Evolutionary conservation across 2,329 filamentous ascomycete genomes (phyloP), one percentile per base, ranked within the genome.

Genomic region (Epichloe scottii): DNA sequence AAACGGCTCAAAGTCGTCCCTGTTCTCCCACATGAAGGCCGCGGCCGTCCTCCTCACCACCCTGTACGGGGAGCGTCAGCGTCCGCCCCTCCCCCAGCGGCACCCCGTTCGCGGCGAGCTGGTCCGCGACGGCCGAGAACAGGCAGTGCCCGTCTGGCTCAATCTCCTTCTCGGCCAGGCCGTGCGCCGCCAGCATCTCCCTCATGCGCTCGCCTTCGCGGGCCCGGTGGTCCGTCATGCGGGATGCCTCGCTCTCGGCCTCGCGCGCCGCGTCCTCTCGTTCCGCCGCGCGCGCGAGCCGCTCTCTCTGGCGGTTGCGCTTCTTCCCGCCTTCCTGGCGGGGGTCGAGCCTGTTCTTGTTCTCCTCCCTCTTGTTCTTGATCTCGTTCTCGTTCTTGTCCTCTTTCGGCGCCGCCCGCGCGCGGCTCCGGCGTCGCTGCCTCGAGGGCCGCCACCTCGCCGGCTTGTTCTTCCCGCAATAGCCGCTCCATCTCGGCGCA

Each of bases 121-220:
- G 53, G 33, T 55, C 53, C 44, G 53, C 53, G 35, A 53, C 53
- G 0, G 93, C 89, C 15, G 89, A 86, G 69, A 97, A 98, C 15
- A 98, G 72, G 64, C 93, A 98, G 69, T 98, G 93, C 0, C 93
- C 93, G 67, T 98, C 91, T 0, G 93, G 89, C 39, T 78, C 78
- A 52, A 98, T 89, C 53, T 88, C 82, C 59, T 86, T 78, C 71
- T 96, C 87, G 19, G 71, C 72, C 15, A 97, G 75, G 0, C 74
- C 74, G 52, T 84, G 71, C 43, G 74, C 71, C 50, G 73, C 69
- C 64, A 96, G 85, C 40, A 79, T 78, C 30, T 72, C 71, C 52
- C 78, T 72, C 82, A 98, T 90, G 45, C 78, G 76, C 48, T 77
- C 72, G 58, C 81, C 76, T 70, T 95, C 89, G 49, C 78, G 69